These are phyloP conservation scores for Ammopiptanthus mongolicus DNA, from an alignment of 306 rosid genomes.

Conservation along the genomic window DNA sequence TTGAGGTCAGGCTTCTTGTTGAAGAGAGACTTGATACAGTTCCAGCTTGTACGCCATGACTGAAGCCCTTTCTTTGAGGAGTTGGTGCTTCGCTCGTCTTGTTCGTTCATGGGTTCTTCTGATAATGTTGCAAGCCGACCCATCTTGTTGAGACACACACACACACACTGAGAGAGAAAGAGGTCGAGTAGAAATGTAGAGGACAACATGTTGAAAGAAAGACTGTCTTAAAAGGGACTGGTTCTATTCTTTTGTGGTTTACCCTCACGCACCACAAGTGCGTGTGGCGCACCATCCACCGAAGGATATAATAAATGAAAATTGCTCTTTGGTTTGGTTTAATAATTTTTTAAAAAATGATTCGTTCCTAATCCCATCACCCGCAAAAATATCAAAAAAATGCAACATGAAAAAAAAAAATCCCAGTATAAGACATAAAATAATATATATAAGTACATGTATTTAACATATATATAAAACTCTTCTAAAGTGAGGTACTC, in stretches of 20 bases:
- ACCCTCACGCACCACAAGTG: background rate
- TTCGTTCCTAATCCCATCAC: too few species aligned
- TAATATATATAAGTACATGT: too few species aligned
- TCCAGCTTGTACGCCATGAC: constrained; percentile 65
- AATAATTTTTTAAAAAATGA: too few species aligned
- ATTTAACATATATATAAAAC: too few species aligned
- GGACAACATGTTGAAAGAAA: background rate
- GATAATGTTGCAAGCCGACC: constrained; percentile 60
- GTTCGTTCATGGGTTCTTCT: constrained; percentile 68
- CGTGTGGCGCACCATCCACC: background rate
- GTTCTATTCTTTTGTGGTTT: background rate
- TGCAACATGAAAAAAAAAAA: too few species aligned
- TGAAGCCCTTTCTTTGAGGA: constrained; percentile 34
- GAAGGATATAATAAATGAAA: background rate
- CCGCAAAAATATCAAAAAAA: too few species aligned
- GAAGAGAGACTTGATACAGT: constrained; percentile 68
- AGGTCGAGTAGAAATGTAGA: background rate
- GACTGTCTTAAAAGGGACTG: background rate
- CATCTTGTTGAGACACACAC: constrained; percentile 21
- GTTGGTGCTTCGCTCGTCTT: constrained; percentile 17
- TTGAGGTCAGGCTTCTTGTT: constrained; percentile 63
- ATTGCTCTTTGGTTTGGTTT: too few species aligned
- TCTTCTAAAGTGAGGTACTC: too few species aligned
- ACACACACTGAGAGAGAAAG: background rate
- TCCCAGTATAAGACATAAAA: too few species aligned